Base-by-base conservation (phyloP, 768 basidiomycete species). In the Rhodosporidiobolus sp. region DNA sequence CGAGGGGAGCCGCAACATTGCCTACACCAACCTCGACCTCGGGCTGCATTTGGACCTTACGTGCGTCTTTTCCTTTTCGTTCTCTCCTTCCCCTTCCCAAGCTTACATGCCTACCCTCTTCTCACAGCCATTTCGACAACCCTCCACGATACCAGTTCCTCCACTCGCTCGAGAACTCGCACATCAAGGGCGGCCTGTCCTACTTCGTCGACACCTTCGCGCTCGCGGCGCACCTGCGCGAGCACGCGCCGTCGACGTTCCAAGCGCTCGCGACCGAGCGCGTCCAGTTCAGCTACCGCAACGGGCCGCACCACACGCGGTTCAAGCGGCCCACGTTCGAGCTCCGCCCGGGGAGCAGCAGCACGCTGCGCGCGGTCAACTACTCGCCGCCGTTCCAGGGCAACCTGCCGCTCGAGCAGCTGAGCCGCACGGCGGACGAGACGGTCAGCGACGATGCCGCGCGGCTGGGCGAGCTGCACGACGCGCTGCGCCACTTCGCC, bases 351-450 rank as follows among this genome's bases (percentile, higher is more conserved):
- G 73, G 57, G 16, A 54, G 65, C 6, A 20, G 32, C 2, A 30
- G 30, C n/a, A 53, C 59, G 16, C 85, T 95, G 76, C 81, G 82
- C 55, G 85, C 89, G 70, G 86, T 97, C 78, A 97, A 94, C 82
- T 97, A 95, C 81, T 89, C 90, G 2, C 95, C 95, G 0, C 94
- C 94, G 0, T 98, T 97, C 85, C 93, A 95, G 82, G 93, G 90
- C 0, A 89, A 91, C 0, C 83, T 93, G 16, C 83, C 85, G 0
- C 78, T 85, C 28, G 81, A 45, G 88, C 88, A 7, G 85, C 88
- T 1, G 71, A 79, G 11, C 80, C 80, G 45, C 89, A 5, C 45
- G 14, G 8, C 34, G 35, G 28, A 50, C 12, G 50, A 2, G 19
- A 35, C 53, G 34, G 61, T 2, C 50, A 53, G 34, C 65, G 52